Conservation (phyloP, 2,329 filamentous ascomycete genomes). For the Ophiostoma ips region DNA sequence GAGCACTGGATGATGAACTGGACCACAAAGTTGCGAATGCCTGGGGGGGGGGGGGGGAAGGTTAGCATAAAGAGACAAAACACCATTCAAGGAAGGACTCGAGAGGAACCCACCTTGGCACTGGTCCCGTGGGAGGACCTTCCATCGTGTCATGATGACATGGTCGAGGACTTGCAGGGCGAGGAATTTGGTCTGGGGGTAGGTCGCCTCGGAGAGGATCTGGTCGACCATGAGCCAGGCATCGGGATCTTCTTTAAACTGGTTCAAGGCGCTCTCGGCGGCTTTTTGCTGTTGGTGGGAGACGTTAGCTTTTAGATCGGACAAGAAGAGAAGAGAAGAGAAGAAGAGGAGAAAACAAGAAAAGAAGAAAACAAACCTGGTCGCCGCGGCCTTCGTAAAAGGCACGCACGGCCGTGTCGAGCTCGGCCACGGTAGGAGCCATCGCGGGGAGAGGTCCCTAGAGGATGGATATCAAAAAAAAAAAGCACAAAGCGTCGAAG, state of each 20-base stretch:
- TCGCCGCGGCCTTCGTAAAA: constrained; percentile 97
- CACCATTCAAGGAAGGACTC: too few species aligned
- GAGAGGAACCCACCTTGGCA: constrained; percentile 80
- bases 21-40: constrained; percentile 97
- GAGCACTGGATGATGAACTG: constrained; percentile 96
- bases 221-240: constrained; percentile 96
- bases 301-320: constrained; percentile 23
- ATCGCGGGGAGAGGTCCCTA: constrained; percentile 26
- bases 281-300: constrained; percentile 67
- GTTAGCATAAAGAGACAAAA: too few species aligned
- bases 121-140: constrained; percentile 88
- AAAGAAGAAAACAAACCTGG: constrained; percentile 46
- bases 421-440: constrained; percentile 72
- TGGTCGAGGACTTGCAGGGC: constrained; percentile 93
- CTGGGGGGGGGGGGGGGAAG: constrained; percentile 32
- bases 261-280: constrained; percentile 83
- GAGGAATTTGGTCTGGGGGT: constrained; percentile 93
- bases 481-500: not conserved
- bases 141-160: constrained; percentile 99
- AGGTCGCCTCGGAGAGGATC: constrained; percentile 84
- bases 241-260: constrained; percentile 99
- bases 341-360: not conserved
- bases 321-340: constrained; percentile 6
- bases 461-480: not conserved
- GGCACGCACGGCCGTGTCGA: constrained; percentile 89